Conservation (phyloP, 345 rosid species). For the Gossypium thurberi region DNA sequence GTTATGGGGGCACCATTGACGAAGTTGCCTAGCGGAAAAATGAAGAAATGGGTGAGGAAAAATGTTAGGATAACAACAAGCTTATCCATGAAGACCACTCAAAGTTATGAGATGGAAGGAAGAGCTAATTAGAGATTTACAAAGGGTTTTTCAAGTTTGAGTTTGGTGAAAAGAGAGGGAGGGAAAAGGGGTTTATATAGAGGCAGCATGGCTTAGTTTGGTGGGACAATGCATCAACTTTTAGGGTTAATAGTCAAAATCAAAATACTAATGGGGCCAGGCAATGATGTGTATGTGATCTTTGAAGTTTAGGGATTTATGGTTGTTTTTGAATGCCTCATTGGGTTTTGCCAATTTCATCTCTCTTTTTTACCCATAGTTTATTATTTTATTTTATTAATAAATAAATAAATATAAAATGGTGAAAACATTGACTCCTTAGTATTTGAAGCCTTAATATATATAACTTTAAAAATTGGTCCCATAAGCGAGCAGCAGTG, state of each 20-base stretch:
- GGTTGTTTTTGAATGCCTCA: constrained; percentile 12
- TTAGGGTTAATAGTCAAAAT: neutral
- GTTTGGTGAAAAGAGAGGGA: neutral
- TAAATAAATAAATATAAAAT: neutral
- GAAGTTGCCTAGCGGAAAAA: constrained; percentile 1
- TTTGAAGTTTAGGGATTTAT: constrained; percentile 6
- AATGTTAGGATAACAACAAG: constrained; percentile 10
- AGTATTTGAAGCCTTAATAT: neutral
- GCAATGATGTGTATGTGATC: constrained; percentile 30
- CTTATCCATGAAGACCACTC: constrained; percentile 23
- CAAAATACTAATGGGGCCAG: constrained; percentile 16
- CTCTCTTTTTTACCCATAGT: neutral
- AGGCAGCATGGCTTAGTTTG: neutral
- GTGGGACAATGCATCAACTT: neutral
- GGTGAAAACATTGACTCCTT: neutral
- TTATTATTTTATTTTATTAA: neutral
- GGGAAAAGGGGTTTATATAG: constrained; percentile 4
- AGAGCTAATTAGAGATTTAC: neutral
- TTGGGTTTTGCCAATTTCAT: neutral
- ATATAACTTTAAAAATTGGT: neutral
- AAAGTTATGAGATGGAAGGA: too few species aligned
- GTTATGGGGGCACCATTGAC: constrained; percentile 21
- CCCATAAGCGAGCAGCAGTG: neutral
- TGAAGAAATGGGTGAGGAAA: constrained; percentile 13
- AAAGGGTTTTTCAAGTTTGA: neutral